A percentile compares a stretch with the other conserved stretches of the same genome.
phyloP scores from a whole-genome alignment of 1,139 yeast genomes.

The Geotrichum australiense region DNA sequence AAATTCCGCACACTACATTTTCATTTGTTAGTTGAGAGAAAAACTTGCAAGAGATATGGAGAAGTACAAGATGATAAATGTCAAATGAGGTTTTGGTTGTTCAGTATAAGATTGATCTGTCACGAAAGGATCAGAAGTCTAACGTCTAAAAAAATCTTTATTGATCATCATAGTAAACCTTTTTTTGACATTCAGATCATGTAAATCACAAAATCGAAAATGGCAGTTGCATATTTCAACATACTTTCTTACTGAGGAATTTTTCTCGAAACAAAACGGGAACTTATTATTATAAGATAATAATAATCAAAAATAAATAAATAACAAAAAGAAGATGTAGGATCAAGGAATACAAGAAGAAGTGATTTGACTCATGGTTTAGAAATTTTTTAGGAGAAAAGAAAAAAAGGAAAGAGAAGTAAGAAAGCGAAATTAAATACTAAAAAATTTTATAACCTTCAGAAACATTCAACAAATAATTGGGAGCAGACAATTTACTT shows the following conservation, averaged over 20 bases:
- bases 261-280: not conserved
- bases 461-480: no score
- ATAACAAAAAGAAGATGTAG: not conserved
- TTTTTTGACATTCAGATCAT: no score
- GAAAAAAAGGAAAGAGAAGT: no score
- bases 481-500: no score
- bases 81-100: not conserved
- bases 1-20: slow-evolving; percentile 75
- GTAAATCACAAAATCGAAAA: no score
- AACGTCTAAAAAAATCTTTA: slow-evolving; percentile 38
- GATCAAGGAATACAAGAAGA: not conserved
- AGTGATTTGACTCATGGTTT: no score
- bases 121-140: slow-evolving; percentile 46
- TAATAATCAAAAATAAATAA: not conserved
- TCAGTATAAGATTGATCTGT: slow-evolving; percentile 35
- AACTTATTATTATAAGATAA: not conserved
- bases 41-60: slow-evolving; percentile 1
- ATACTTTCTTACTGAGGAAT: no score
- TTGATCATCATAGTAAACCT: slow-evolving; percentile 14
- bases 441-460: no score
- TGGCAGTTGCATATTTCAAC: no score
- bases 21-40: no score
- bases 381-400: no score
- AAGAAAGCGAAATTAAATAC: no score
- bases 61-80: not conserved